A percentile compares a stretch with the other conserved stretches of the same genome.
Evolutionary conservation across 495 filamentous ascomycete genomes (phyloP).

Genomic region (Trichodelitschia bisporula): DNA sequence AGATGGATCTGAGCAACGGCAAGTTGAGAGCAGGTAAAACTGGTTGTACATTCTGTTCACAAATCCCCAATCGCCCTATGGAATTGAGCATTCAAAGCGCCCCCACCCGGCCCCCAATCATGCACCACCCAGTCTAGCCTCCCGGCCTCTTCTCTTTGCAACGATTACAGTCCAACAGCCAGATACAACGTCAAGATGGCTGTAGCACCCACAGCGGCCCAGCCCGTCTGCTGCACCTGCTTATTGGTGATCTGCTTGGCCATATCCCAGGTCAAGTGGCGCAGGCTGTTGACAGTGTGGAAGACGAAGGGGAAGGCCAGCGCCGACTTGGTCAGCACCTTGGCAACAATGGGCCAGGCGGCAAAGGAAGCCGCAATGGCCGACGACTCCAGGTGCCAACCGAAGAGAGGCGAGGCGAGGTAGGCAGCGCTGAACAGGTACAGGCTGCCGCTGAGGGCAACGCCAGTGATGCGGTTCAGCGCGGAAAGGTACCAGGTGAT

Average conservation of each 20-base stretch:
- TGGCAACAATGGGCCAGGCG: constrained; percentile 38
- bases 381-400: constrained; percentile 66
- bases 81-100: no score
- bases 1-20: no score
- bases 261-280: constrained; percentile 69
- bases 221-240: constrained; percentile 50
- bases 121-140: no score
- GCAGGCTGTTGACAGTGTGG: constrained; percentile 68
- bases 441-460: constrained; percentile 40
- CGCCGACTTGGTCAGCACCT: constrained; percentile 45
- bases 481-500: constrained; percentile 60
- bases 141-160: no score
- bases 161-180: no score
- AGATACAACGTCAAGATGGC: constrained; percentile 34
- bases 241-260: constrained; percentile 29
- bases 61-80: no score
- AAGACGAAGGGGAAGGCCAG: constrained; percentile 68
- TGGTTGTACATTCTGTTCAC: no score
- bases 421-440: constrained; percentile 74
- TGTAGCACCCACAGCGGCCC: constrained; percentile 44
- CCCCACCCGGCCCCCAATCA: no score
- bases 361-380: constrained; percentile 57
- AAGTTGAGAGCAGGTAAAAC: no score
- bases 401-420: constrained; percentile 53
- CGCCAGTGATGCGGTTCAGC: constrained; percentile 63